phyloP scores from a whole-genome alignment of 805 yeast species.

The Schizosaccharomyces lindneri region DNA sequence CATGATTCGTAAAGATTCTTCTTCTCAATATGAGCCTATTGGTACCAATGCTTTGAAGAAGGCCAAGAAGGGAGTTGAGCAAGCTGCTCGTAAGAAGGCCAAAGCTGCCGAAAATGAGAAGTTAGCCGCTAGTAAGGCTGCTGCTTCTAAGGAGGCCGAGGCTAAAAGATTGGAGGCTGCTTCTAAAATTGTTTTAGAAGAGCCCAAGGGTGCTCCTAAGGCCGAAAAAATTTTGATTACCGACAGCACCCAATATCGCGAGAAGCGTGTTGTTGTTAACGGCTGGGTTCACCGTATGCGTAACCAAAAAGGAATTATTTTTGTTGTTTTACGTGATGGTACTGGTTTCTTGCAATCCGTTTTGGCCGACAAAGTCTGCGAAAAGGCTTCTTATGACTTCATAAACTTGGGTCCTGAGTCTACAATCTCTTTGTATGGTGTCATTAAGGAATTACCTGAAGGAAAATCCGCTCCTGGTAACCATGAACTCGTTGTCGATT shows the following conservation, averaged over 20 bases:
- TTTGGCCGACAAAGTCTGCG: constrained; percentile 72
- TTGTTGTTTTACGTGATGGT: constrained; percentile 86
- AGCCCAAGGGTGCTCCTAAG: constrained; percentile 46
- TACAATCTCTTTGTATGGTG: constrained; percentile 59
- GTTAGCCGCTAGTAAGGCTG: constrained; percentile 27
- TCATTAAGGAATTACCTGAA: constrained; percentile 62
- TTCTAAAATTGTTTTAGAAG: constrained; percentile 46
- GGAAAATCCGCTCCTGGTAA: constrained; percentile 97
- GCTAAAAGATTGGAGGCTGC: constrained; percentile 55
- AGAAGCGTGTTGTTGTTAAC: constrained; percentile 45
- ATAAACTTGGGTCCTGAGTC: constrained; percentile 70
- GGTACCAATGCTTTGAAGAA: constrained; percentile 80
- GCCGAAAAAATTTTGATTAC: constrained; percentile 47
- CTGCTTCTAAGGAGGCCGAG: constrained; percentile 37
- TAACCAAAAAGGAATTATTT: constrained; percentile 73
- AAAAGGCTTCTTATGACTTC: constrained; percentile 46
- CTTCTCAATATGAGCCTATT: constrained; percentile 47
- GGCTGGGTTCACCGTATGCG: constrained; percentile 97
- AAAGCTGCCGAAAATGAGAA: constrained; percentile 29
- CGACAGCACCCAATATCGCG: constrained; percentile 28
- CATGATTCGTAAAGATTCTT: constrained; percentile 34
- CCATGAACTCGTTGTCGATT: constrained; percentile 78
- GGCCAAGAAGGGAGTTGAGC: constrained; percentile 89
- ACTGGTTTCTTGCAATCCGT: constrained; percentile 75
- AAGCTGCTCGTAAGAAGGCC: constrained; percentile 57